Base-by-base conservation (phyloP, 768 basidiomycete species). In the Leccinum broughii region DNA sequence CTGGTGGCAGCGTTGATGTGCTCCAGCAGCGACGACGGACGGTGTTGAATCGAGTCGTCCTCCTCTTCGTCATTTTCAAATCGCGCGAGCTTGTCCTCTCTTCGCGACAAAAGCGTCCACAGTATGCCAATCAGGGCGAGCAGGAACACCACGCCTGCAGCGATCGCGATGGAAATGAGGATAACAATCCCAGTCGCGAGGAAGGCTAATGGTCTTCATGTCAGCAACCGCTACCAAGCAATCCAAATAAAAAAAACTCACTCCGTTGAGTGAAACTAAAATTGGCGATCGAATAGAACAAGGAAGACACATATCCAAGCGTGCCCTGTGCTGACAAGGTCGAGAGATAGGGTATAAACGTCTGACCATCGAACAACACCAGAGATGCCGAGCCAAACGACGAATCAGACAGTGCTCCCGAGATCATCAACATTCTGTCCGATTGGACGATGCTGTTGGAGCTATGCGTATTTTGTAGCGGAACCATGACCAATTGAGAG, bases 91-190 rank as follows among this genome's bases (percentile, higher is more conserved):
- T 85, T 87, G 68, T 93, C 90, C 41, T 93, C 93, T 56, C 86
- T 83, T 56, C 92, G 82, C 22, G 90, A 86, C 74, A 93, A 85
- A n/a, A 95, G 80, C 3, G 93, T 89, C 92, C 93, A 92, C 39
- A 96, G 76, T 56, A 96, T 90, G 54, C 93, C 93, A 57, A 94
- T 78, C 46, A 96, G 78, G 15, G 90, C 89, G 34, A 95, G 80
- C 1, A 95, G 78, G 82, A 95, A 95, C 39, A 95, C 90, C 22
- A 98, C 85, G 17, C 96, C 97, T 15, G 95, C 94, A 10, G 92
- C 88, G 64, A 98, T 97, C 26, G 97, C 97, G 63, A 99, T 97
- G 2, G 95, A 95, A 65, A 99, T 95, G 49, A 99, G 83, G 65
- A 98, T 98, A 57, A 99, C 94, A 39, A 98, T 83, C 2, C 96